Evolutionary conservation across 495 filamentous ascomycete species (phyloP).

Genomic region (Letharia lupina): DNA sequence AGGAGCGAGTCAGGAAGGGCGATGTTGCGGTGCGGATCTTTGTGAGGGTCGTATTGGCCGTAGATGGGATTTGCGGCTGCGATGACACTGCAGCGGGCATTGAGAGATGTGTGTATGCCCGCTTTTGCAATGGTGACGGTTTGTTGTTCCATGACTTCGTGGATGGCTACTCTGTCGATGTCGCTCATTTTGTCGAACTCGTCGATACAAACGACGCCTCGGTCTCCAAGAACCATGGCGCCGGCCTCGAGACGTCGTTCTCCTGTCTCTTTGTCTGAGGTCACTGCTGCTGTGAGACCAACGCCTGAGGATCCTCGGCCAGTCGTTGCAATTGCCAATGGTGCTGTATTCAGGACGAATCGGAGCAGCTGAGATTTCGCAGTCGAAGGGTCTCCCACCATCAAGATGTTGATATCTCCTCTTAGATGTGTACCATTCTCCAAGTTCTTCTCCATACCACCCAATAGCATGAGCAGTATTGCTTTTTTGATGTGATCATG

Average conservation of each 20-base stretch:
- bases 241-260: constrained; percentile 92
- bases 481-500: constrained; percentile 98
- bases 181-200: constrained; percentile 99
- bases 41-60: constrained; percentile 96
- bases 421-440: constrained; percentile 97
- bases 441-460: constrained; percentile 97
- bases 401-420: constrained; percentile 98
- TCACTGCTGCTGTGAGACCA: constrained; percentile 95
- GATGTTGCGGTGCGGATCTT: constrained; percentile 97
- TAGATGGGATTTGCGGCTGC: constrained; percentile 97
- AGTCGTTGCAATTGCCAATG: constrained; percentile 93
- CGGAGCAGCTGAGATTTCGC: constrained; percentile 96
- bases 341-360: constrained; percentile 96
- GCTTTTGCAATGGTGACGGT: constrained; percentile 99
- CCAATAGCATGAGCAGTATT: constrained; percentile 92
- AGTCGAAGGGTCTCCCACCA: constrained; percentile 98
- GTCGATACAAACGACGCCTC: constrained; percentile 97
- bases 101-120: constrained; percentile 95
- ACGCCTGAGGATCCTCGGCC: constrained; percentile 96
- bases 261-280: constrained; percentile 93
- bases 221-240: constrained; percentile 97
- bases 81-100: constrained; percentile 93
- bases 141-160: constrained; percentile 99
- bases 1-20: constrained; percentile 93
- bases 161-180: constrained; percentile 94